Evolutionary conservation across 2,329 filamentous ascomycete species (phyloP).

Genomic region (Clathrospora elynae): DNA sequence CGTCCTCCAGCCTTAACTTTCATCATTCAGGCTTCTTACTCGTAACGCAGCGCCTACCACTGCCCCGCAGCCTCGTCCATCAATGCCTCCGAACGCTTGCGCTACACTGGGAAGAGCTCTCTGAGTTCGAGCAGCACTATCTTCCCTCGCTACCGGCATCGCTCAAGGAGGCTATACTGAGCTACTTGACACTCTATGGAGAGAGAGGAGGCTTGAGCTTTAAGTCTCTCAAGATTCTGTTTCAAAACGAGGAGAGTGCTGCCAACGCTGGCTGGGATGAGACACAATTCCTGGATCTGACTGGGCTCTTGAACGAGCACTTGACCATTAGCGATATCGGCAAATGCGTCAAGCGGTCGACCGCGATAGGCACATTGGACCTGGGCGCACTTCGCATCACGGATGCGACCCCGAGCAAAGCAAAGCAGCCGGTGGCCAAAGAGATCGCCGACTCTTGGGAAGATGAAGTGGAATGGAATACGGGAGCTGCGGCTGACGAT

Average conservation of each 20-base stretch:
- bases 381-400: conserved; percentile 22
- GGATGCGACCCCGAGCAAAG: conserved; percentile 10
- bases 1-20: conserved; percentile 17
- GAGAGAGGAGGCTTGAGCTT: conserved; percentile 49
- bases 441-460: conserved; percentile 56
- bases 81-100: conserved; percentile 60
- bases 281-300: conserved; percentile 59
- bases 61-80: conserved; percentile 55
- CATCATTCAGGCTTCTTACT: conserved; percentile 30
- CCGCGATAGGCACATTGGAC: conserved; percentile 12
- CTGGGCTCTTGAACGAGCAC: conserved; percentile 55
- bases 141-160: conserved; percentile 58
- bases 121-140: conserved; percentile 62
- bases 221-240: conserved; percentile 57
- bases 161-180: conserved; percentile 60
- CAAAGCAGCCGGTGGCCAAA: conserved; percentile 17
- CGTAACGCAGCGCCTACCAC: conserved; percentile 38
- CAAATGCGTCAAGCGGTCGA: conserved; percentile 47
- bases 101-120: conserved; percentile 60
- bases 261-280: conserved; percentile 50
- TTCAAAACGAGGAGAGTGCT: conserved; percentile 47
- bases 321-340: conserved; percentile 57
- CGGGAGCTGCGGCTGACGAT: too few species aligned
- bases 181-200: conserved; percentile 61
- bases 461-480: conserved; percentile 40